These are phyloP conservation scores for Aspergillus novoparasiticus DNA, from an alignment of 2,329 filamentous ascomycete species.

Conservation along the genomic window DNA sequence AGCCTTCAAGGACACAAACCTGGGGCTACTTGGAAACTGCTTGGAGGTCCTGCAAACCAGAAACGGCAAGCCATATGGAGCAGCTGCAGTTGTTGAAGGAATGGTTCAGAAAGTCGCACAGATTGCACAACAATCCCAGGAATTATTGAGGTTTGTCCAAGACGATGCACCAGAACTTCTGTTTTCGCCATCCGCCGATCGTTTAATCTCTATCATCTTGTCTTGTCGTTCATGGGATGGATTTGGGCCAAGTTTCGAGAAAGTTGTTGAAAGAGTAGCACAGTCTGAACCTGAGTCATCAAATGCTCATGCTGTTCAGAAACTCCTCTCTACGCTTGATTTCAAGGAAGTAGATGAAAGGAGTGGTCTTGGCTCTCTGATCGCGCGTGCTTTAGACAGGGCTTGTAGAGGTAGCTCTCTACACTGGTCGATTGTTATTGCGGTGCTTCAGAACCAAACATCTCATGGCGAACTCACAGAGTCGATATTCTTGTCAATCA, in stretches of 20 bases:
- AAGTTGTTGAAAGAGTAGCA: slow-evolving; percentile 38
- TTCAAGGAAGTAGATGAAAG: slow-evolving; percentile 40
- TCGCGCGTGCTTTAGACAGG: slow-evolving; percentile 38
- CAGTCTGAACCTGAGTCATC: slow-evolving; percentile 34
- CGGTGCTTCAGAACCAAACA: slow-evolving; percentile 42
- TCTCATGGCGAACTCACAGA: slow-evolving; percentile 36
- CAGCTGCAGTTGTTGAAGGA: slow-evolving; percentile 60
- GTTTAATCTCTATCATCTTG: slow-evolving; percentile 68
- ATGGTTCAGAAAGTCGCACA: slow-evolving; percentile 50
- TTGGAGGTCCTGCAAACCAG: slow-evolving; percentile 54
- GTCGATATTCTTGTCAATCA: slow-evolving; percentile 39
- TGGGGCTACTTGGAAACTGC: slow-evolving; percentile 50
- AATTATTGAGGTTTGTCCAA: slow-evolving; percentile 56
- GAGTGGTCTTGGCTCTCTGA: slow-evolving; percentile 36
- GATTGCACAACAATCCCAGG: slow-evolving; percentile 42
- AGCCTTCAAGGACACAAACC: slow-evolving; percentile 39
- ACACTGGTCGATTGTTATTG: slow-evolving; percentile 43
- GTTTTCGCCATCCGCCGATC: slow-evolving; percentile 67
- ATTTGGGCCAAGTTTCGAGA: slow-evolving; percentile 44
- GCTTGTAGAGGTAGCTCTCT: slow-evolving; percentile 39
- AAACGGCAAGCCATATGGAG: slow-evolving; percentile 69
- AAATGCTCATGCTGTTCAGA: slow-evolving; percentile 40
- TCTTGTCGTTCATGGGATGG: slow-evolving; percentile 51
- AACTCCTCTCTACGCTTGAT: slow-evolving; percentile 40
- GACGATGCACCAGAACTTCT: slow-evolving; percentile 62